Conservation (phyloP, 31 red algal genomes). For the Asparagopsis taxiformis region DNA sequence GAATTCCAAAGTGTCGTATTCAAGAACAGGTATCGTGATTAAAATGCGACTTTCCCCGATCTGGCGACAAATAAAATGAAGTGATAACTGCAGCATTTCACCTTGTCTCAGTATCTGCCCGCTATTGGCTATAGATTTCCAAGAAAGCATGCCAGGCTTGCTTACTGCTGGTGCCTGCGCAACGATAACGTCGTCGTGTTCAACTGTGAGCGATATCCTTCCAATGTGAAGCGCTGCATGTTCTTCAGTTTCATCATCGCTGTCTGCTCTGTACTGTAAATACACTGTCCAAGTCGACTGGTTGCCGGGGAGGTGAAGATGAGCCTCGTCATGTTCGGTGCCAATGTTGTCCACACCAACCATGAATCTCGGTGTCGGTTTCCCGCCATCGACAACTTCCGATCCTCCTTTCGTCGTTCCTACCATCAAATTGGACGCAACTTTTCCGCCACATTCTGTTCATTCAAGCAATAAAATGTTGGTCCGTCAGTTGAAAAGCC, state of each 20-base stretch:
- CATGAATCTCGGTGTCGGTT: conserved; percentile 53
- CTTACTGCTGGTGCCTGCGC: conserved; percentile 24
- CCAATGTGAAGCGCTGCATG: conserved; percentile 61
- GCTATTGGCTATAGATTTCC: conserved; percentile 21
- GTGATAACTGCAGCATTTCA: conserved; percentile 22
- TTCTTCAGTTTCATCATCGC: conserved; percentile 5
- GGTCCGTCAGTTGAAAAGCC: background rate
- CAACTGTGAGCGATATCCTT: conserved; percentile 62
- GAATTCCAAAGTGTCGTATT: conserved; percentile 71
- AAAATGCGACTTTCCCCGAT: conserved; percentile 66
- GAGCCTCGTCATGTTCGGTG: conserved; percentile 63
- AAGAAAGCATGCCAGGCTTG: conserved; percentile 12
- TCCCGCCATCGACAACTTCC: conserved; percentile 58
- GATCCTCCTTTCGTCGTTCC: conserved; percentile 31
- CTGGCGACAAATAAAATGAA: conserved; percentile 60
- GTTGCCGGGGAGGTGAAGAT: conserved; percentile 74
- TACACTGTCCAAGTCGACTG: conserved; percentile 69
- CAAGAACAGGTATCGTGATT: conserved; percentile 60
- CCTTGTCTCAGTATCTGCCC: conserved; percentile 39
- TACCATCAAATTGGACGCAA: conserved; percentile 43
- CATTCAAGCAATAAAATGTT: background rate
- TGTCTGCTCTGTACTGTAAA: conserved; percentile 15
- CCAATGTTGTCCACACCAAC: conserved; percentile 67
- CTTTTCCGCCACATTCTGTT: conserved; percentile 60
- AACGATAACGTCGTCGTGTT: conserved; percentile 27